phyloP scores from a whole-genome alignment of 2,329 filamentous ascomycete genomes.

The Scopulariopsis brevicaulis region DNA sequence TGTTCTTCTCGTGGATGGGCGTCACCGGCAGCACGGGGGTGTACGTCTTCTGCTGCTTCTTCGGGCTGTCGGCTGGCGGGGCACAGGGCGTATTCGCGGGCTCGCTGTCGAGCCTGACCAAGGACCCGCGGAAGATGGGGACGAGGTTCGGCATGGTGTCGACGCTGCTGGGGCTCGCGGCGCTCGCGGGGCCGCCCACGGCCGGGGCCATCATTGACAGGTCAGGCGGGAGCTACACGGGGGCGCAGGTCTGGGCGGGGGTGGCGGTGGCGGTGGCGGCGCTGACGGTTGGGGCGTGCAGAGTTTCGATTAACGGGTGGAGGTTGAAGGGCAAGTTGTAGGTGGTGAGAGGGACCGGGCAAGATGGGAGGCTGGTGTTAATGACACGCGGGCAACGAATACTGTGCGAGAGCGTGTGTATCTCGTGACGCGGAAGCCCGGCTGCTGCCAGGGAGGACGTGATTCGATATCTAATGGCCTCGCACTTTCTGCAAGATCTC shows the following conservation, averaged over 20 bases:
- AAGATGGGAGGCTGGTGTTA: background rate
- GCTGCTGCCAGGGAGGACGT: too few species aligned
- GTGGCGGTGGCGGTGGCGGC: constrained; percentile 23
- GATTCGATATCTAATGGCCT: background rate
- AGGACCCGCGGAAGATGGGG: constrained; percentile 30
- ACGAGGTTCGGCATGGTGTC: constrained; percentile 33
- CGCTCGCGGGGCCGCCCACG: constrained; percentile 30
- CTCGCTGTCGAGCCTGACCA: constrained; percentile 27
- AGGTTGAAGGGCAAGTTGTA: constrained; percentile 22
- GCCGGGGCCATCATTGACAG: constrained; percentile 31
- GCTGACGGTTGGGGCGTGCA: constrained; percentile 17
- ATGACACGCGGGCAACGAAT: too few species aligned
- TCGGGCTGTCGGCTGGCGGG: constrained; percentile 30
- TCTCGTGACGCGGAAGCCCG: too few species aligned
- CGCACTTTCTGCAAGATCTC: constrained; percentile 32
- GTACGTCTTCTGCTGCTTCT: constrained; percentile 30
- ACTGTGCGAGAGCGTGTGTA: too few species aligned
- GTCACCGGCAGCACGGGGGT: constrained; percentile 27
- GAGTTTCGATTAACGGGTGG: constrained; percentile 21
- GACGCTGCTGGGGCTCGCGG: constrained; percentile 26
- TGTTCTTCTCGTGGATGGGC: constrained; percentile 44
- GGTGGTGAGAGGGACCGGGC: background rate
- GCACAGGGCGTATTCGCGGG: constrained; percentile 28
- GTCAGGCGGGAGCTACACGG: constrained; percentile 24
- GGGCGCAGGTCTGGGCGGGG: constrained; percentile 35